Evolutionary conservation across 2,329 filamentous ascomycete species (phyloP), one percentile per base, ranked within the genome.

Genomic region (Colletotrichum spaethianum): DNA sequence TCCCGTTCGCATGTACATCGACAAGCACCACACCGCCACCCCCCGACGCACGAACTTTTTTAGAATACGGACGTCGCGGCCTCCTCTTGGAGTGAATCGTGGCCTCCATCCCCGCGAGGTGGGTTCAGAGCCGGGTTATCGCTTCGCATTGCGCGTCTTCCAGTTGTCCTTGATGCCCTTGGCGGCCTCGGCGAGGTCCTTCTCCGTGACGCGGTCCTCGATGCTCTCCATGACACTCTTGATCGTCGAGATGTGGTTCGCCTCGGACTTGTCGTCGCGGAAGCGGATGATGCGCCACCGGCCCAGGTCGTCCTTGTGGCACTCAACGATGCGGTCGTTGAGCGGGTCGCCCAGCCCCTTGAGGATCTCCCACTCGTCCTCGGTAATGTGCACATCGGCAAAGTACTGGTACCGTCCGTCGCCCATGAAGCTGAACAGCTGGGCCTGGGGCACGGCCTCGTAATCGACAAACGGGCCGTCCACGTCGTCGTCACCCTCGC

Each of bases 211-310:
- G 1, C 91, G 91, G 78, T 98, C 94, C 73, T 91, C 88, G 76
- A 99, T 98, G 81, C 94, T 97, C 75, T 96, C 92, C 71, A 98
- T 88, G 4, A 99, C 96, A 79, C 93, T 97, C 33, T 91, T 86
- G 1, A 98, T 94, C 0, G 94, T 96, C 23, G 86, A 91, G 72
- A 93, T 92, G 82, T 98, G 95, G 78, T 99, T 99, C 0, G 94
- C 95, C 75, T 98, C 93, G 36, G 87, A 86, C 84, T 99, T 99
- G 82, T 99, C 96, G 78, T 98, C 95, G 63, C 96, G 89, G 82
- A 98, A 96, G 38, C 95, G 91, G 76, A 96, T 92, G 80, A 94
- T 94, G 70, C 95, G 91, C 96, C 96, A 99, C 28, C 92, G 86
- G 23, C 89, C 89, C 69, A 91, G 82, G 1, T 90, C 86, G 78